Base-by-base conservation (phyloP, 1,284 basidiomycete genomes). In the Leccinum brunneo-olivaceum region DNA sequence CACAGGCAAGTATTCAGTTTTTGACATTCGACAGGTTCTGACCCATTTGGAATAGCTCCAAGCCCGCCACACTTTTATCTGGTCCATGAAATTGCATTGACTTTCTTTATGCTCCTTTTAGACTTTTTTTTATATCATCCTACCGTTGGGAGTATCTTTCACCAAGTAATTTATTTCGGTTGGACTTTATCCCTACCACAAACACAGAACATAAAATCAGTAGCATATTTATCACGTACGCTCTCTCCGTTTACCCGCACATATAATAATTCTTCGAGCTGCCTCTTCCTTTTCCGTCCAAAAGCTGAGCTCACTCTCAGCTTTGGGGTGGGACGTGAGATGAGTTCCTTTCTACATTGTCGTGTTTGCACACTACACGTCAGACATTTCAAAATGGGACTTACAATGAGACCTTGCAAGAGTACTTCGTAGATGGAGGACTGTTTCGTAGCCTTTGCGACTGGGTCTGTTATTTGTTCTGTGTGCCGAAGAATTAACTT, bases 401-500 rank as follows among this genome's bases (percentile, higher is more conserved):
- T 57, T 56, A 90, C 89, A 45, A 79, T 88, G 33, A 95, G 65
- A 28, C 79, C 81, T 57, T 84, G 84, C 37, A 95, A 69, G 12
- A 96, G 66, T 8, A 75, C 68, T 47, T 90, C 88, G 58, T 86
- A 96, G 32, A 87, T 72, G 4, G 74, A 74, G 4, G 81, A 82
- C 46, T 85, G 75, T 46, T 83, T 81, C 2, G 79, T 84, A 7
- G 82, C 81, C 54, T 72, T 79, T 32, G 79, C 71, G 1, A 77
- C 66, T 0, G 71, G 61, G 53, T 90, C 84, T 19, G 70, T 71
- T 41, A 83, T 74, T 52, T 82, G 84, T 38, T 75, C 71, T 3
- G 84, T 77, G 60, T 94, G 90, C 18, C 73, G 72, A 27, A 73
- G 63, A 47, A 93, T 77, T n/a, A 95, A 69, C 51, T 84, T 86